Percentiles rank a stretch among this genome's conserved stretches.
phyloP scores from a whole-genome alignment of 2,329 filamentous ascomycete genomes.

The Alternaria brassicae region DNA sequence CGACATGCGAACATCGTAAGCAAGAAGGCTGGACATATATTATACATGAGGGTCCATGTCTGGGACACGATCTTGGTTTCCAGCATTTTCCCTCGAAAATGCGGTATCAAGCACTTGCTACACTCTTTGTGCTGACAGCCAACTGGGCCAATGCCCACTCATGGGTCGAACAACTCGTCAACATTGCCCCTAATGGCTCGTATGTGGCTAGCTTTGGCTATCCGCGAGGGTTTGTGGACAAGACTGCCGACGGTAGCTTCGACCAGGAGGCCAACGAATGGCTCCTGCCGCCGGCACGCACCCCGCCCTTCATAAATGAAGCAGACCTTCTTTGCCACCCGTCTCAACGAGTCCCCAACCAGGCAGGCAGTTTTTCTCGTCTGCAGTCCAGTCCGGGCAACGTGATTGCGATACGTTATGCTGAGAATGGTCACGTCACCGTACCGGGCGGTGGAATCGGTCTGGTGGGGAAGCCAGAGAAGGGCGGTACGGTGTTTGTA shows the following conservation, averaged over 20 bases:
- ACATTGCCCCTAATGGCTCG: too few relatives aligned
- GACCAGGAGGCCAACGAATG: background rate
- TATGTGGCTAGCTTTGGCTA: too few relatives aligned
- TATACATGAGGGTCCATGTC: too few relatives aligned
- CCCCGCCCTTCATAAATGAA: background rate
- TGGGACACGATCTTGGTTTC: too few relatives aligned
- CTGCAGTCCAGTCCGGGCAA: background rate
- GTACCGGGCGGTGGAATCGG: background rate
- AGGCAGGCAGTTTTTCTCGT: constrained; percentile 6
- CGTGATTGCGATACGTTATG: constrained; percentile 1
- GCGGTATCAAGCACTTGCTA: too few relatives aligned
- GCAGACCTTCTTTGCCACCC: background rate
- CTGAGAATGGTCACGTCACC: constrained; percentile 5
- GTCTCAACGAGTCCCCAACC: constrained; percentile 4
- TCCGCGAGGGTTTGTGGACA: too few relatives aligned
- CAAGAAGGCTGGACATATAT: too few relatives aligned
- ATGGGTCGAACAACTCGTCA: background rate
- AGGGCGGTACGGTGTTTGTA: constrained; percentile 6
- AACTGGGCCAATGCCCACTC: too few relatives aligned
- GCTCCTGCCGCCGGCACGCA: background rate
- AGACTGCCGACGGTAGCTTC: background rate
- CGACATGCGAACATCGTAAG: too few relatives aligned
- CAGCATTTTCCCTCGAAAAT: too few relatives aligned
- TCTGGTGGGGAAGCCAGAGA: background rate
- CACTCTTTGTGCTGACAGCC: too few relatives aligned